Base-by-base conservation (phyloP, 768 basidiomycete genomes). In the Boletus rubroflammeus region DNA sequence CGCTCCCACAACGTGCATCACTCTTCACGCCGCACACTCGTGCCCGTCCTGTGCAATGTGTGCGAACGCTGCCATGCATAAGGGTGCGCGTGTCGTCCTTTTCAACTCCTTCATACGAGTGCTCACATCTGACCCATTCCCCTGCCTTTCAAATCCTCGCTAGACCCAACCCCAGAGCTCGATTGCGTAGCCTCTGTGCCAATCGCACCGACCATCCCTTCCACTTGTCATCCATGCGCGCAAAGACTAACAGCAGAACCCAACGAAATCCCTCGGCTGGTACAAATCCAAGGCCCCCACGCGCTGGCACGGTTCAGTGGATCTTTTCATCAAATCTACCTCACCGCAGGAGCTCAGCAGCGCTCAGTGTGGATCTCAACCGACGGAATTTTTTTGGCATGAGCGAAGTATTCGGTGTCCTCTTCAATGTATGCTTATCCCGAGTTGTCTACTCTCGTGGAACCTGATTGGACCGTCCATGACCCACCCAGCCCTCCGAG, bases 351-450 rank as follows among this genome's bases (percentile, higher is more conserved):
- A 77, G 85, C 58, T 78, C 78, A 54, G 84, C 83, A 19, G 80
- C 77, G 47, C 72, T 86, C 54, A 81, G 83, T 19, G 67, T 76
- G 38, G 83, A 86, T 65, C 72, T 82, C 46, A 82, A 81, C 65
- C 84, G 82, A 64, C 78, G 88, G 51, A 84, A 84, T 57, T 81
- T 90, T 58, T 92, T 92, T 58, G 89, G 90, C 26, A 78, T 92
- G 75, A 81, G 86, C 48, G 90, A 92, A 56, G 83, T 93, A 50
- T 71, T 92, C 34, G 79, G 81, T 21, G 90, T 92, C 19, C 70
- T 92, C 21, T 74, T 85, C 29, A 90, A 90, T 58, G 90, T 89
- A 74, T 44, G 84, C 71, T 28, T 13, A 21, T 50, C 47, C 47
- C 39, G 43, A 45, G 41, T 46, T 47, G 55, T 36, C 31, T 38